Base-by-base conservation (phyloP, 202 grass and related monocot genomes). In the Schoenoplectus tabernaemontani region DNA sequence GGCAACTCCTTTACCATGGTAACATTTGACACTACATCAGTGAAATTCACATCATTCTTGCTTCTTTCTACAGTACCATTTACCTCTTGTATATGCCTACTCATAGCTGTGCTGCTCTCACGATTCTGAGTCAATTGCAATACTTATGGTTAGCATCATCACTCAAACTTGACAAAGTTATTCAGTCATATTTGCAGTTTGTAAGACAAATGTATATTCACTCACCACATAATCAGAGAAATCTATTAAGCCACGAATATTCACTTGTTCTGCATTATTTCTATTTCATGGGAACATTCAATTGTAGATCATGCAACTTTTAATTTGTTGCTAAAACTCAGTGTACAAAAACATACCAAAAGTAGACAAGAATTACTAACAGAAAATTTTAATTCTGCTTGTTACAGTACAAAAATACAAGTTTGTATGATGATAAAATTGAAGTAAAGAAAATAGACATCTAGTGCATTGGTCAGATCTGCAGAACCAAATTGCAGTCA, bases 1-100 rank as follows among this genome's bases (percentile, higher is more conserved):
- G 84, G 76, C 71, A 87, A 85, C 26, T 97, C 91, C 81, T 89
- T 78, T 84, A 42, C 36, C 61, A 70, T 64, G 62, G 79, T 78
- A 86, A 47, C 9, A 53, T 50, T 80, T n/a, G 58, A 47, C 28
- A 5, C 20, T 70, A 87, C 34, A 78, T 87, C 90, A 84, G 64
- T 53, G 69, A 83, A 87, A 85, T 78, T 96, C 37, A 39, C 77
- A 83, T 26, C 81, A 83, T 61, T 89, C 68, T 81, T 70, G 59
- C 60, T 59, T 22, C 58, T 28, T 37, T 65, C 59, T 65, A 63
- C 41, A 43, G 59, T 47, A 20, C 43, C 30, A 64, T 65, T 80
- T n/a, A 71, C 61, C 15, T 90, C 88, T 60, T 87, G 84, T 61
- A 84, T 47, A 36, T 89, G 91, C 51, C 83, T 95, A 39, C 64